Percentiles rank a stretch among this genome's conserved stretches.
These are phyloP conservation scores for Capsicum chinense DNA, from an alignment of 257 asterid species.

Conservation along the genomic window DNA sequence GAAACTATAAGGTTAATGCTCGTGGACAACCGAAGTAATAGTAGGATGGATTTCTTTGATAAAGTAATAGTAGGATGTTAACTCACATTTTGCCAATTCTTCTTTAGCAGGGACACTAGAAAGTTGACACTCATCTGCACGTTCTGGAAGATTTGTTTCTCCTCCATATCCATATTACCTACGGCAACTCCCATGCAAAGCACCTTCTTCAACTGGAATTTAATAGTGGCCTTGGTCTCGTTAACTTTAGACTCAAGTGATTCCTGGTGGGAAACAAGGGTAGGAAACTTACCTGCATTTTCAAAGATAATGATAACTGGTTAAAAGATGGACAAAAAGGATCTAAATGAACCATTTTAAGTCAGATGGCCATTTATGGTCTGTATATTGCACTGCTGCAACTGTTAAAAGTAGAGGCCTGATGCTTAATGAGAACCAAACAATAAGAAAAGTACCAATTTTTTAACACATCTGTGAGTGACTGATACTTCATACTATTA, in stretches of 20 bases:
- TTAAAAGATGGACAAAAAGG: background rate
- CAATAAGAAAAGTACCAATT: background rate
- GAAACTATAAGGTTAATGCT: background rate
- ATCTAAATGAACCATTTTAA: background rate
- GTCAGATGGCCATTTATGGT: background rate
- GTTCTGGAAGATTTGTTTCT: constrained; percentile 32
- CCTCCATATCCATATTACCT: constrained; percentile 31
- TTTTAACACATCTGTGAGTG: background rate
- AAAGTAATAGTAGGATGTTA: background rate
- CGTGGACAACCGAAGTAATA: background rate
- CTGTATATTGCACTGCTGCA: background rate
- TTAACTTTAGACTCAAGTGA: constrained; percentile 30
- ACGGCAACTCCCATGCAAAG: constrained; percentile 36
- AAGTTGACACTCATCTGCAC: constrained; percentile 34
- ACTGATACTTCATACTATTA: background rate
- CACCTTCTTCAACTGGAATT: constrained; percentile 34
- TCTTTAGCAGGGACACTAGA: constrained; percentile 31
- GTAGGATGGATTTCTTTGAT: too few species aligned
- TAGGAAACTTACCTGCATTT: constrained; percentile 32
- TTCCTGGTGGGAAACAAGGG: constrained; percentile 29
- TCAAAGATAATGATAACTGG: background rate
- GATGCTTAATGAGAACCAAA: background rate
- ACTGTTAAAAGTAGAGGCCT: background rate
- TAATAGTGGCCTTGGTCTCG: constrained; percentile 31
- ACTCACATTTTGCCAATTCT: constrained; percentile 36